Percentiles rank a stretch among this genome's conserved stretches.
These are phyloP conservation scores for Coniochaeta hoffmannii DNA, from an alignment of 2,329 filamentous ascomycete genomes.

Conservation along the genomic window DNA sequence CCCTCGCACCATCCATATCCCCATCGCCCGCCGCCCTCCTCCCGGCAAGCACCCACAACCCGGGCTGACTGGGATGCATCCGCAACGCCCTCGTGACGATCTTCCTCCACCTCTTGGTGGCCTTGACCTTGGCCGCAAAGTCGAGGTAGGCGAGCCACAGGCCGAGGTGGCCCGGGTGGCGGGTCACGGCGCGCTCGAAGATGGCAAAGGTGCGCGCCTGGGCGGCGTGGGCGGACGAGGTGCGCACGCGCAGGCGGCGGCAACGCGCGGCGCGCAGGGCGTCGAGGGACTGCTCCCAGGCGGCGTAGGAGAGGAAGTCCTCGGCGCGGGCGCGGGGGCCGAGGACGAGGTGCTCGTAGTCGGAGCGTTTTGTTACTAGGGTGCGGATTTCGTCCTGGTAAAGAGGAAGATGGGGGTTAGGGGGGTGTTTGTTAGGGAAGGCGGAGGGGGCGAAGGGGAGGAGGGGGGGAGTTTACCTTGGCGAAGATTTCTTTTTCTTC, in stretches of 20 bases:
- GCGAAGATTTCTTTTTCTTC: constrained; percentile 88
- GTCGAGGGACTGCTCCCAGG: constrained; percentile 64
- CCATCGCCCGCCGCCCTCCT: constrained; percentile 69
- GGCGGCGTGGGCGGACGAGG: constrained; percentile 59
- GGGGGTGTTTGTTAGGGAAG: background rate
- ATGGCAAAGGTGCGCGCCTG: constrained; percentile 83
- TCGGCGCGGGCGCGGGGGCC: constrained; percentile 67
- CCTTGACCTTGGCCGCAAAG: constrained; percentile 64
- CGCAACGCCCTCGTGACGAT: constrained; percentile 64
- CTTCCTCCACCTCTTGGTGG: constrained; percentile 57
- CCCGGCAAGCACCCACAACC: constrained; percentile 82
- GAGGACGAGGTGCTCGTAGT: constrained; percentile 87
- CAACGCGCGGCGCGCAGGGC: constrained; percentile 74
- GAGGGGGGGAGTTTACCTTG: constrained; percentile 42
- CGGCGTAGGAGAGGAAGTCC: constrained; percentile 80
- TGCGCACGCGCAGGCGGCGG: constrained; percentile 69
- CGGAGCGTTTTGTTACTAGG: constrained; percentile 83
- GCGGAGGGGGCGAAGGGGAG: constrained; percentile 7
- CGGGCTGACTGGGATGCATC: constrained; percentile 75
- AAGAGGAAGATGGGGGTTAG: constrained; percentile 1
- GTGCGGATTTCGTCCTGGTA: constrained; percentile 77
- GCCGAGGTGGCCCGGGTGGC: constrained; percentile 72
- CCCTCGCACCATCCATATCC: constrained; percentile 80
- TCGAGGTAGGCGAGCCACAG: constrained; percentile 89
- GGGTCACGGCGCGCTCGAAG: constrained; percentile 76